Evolutionary conservation across 2,329 filamentous ascomycete species (phyloP).

Genomic region (Fusarium sp.): DNA sequence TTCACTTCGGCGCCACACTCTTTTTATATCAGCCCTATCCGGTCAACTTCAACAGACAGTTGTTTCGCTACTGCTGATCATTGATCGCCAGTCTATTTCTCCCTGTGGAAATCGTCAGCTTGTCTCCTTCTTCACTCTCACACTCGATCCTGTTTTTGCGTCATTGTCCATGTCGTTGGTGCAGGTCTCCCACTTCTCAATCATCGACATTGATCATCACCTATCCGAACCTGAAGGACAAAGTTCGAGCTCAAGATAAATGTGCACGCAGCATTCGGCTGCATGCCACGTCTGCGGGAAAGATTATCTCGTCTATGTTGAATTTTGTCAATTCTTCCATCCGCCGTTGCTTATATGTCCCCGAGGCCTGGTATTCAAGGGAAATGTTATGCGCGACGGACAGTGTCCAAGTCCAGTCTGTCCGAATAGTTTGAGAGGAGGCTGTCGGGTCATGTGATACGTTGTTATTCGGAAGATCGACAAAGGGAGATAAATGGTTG

Average conservation of each 20-base stretch:
- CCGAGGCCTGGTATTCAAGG: conserved; percentile 53
- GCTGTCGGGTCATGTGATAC: conserved; percentile 64
- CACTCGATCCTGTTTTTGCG: conserved; percentile 13
- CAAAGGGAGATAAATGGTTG: conserved; percentile 11
- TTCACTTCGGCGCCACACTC: conserved; percentile 39
- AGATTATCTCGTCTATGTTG: conserved; percentile 67
- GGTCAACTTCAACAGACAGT: conserved; percentile 21
- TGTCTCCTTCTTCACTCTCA: conserved; percentile 8
- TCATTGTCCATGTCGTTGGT: conserved; percentile 41
- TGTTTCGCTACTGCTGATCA: conserved; percentile 13
- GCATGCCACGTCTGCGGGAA: conserved; percentile 70
- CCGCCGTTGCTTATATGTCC: conserved; percentile 62
- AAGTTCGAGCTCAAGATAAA: conserved; percentile 57
- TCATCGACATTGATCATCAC: conserved; percentile 24
- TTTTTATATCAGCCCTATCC: conserved; percentile 48
- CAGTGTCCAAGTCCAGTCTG: conserved; percentile 69
- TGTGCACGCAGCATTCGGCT: conserved; percentile 68
- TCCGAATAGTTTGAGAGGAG: conserved; percentile 67
- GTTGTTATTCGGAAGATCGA: conserved; percentile 20
- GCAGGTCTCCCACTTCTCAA: conserved; percentile 32
- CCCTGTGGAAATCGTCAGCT: conserved; percentile 13
- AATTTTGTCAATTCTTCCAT: conserved; percentile 64
- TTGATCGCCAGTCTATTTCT: conserved; percentile 6
- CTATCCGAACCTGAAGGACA: conserved; percentile 32
- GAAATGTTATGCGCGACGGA: conserved; percentile 62